Evolutionary conservation across 1,284 basidiomycete species (phyloP).

Genomic region (Rhodotorula sp.): DNA sequence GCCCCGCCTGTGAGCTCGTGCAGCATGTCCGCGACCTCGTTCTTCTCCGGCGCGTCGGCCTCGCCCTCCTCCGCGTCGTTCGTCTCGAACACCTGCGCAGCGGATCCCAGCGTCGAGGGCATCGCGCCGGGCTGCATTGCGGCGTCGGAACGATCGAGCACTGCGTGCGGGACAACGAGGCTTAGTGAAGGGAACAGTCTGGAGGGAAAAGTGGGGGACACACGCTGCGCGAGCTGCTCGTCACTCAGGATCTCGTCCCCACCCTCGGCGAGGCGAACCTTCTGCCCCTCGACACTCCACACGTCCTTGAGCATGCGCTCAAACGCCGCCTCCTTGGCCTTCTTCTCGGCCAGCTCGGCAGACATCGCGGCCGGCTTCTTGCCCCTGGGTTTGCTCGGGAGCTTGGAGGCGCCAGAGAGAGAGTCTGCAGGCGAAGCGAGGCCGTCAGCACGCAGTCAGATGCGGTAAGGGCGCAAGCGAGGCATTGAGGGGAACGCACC

Average conservation of each 20-base stretch:
- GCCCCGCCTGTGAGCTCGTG: not conserved
- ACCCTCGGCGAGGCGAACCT: slow-evolving; percentile 21
- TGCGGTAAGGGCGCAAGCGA: not conserved
- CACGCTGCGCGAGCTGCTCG: slow-evolving; percentile 28
- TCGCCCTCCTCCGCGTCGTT: slow-evolving; percentile 22
- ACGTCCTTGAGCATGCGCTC: slow-evolving; percentile 19
- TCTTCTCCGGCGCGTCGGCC: slow-evolving; percentile 4
- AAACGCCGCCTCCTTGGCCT: slow-evolving; percentile 12
- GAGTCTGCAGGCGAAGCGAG: not conserved
- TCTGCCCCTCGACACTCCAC: slow-evolving; percentile 21
- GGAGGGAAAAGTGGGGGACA: slow-evolving; percentile 1
- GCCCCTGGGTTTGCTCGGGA: slow-evolving; percentile 20
- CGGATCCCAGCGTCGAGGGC: slow-evolving; percentile 1
- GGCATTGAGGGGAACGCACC: not conserved
- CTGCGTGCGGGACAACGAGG: not conserved
- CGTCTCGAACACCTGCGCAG: slow-evolving; percentile 35
- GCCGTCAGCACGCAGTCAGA: not conserved
- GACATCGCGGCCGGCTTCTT: not conserved
- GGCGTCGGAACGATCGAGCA: slow-evolving; percentile 34
- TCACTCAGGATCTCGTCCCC: slow-evolving; percentile 30
- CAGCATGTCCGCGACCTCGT: slow-evolving; percentile 18
- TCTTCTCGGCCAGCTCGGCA: not conserved
- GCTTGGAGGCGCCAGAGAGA: slow-evolving; percentile 17
- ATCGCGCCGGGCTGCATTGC: slow-evolving; percentile 20
- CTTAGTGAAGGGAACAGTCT: too few species aligned